Percentiles rank a stretch among this genome's conserved stretches.
Evolutionary conservation across 2,329 filamentous ascomycete genomes (phyloP).

Genomic region (Neonectria magnoliae): DNA sequence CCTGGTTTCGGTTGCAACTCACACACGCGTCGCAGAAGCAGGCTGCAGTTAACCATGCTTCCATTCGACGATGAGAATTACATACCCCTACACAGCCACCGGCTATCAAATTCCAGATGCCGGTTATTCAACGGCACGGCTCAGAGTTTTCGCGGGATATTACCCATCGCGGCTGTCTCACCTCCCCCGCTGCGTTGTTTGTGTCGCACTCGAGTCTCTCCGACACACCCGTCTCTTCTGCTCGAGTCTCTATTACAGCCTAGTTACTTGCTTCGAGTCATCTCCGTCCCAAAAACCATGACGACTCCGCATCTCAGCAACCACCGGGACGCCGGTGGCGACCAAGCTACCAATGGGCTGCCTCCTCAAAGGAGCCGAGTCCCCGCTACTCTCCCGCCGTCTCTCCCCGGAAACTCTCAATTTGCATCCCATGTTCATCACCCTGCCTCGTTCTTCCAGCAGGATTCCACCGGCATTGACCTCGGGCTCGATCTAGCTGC

Average conservation of each 20-base stretch:
- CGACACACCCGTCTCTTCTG: too few relatives aligned
- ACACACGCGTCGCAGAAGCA: background rate
- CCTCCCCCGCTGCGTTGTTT: background rate
- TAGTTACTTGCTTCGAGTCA: background rate
- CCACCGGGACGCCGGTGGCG: background rate
- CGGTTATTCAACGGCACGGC: background rate
- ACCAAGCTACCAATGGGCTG: background rate
- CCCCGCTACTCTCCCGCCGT: background rate
- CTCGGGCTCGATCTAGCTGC: background rate
- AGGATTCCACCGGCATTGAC: background rate
- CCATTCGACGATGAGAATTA: background rate
- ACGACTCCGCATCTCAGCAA: background rate
- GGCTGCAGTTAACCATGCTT: background rate
- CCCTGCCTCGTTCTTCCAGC: background rate
- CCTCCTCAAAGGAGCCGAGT: background rate
- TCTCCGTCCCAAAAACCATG: background rate
- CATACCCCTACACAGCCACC: background rate
- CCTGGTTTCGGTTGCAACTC: background rate
- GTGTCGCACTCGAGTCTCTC: background rate
- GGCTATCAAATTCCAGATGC: background rate
- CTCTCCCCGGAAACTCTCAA: background rate
- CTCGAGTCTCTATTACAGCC: background rate
- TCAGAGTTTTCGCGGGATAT: background rate
- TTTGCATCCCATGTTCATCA: background rate
- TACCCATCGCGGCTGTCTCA: background rate